Base-by-base conservation (phyloP, 2,329 filamentous ascomycete species). In the Ophidiomyces ophidiicola region DNA sequence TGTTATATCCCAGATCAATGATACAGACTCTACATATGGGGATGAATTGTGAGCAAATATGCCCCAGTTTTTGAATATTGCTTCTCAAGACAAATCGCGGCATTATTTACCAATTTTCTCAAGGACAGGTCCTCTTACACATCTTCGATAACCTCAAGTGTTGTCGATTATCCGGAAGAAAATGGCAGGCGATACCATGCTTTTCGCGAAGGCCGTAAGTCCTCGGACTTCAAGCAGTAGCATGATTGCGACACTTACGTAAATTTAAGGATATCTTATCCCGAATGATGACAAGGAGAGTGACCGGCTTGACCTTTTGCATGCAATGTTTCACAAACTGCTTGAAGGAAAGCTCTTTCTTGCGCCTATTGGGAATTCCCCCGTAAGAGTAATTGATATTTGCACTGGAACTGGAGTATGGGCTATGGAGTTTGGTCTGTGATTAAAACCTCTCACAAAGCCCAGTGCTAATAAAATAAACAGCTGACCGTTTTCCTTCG, bases 81-180 rank as follows among this genome's bases (percentile, higher is more conserved):
- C 4, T 17, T 10, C 20, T 15, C 25, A n/a, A 10, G 5, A 6
- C 10, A 11, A 25, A 29, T 17, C 8, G 10, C 11, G n/a, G 26
- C 18, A 11, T 24, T 31, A 20, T 19, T 38, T 31, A 38, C 14
- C 12, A 7, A 1, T 10, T 11, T 17, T 20, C 23, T 3, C 7
- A 10, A 25, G 5, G 8, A 10, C 24, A 44, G 42, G 36, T 42
- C 43, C 7, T 36, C 20, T 4, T 45, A 45, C 26, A 39, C 43
- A 6, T 32, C 39, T 25, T 45, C 43, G 6, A 11, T 45, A 23
- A 40, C 43, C 5, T 40, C 39, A 2, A 42, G 39, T 15, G 45
- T 52, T 8, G 41, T 48, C 18, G 43, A 56, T 33, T 56, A 52
- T 43, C 48, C 52, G 28, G 54, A 52, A 33, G 52, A 53, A 31